A percentile compares a stretch with the other conserved stretches of the same genome.
These are phyloP conservation scores for Hexamita inflata DNA, from an alignment of 208 protist genomes.

Conservation along the genomic window DNA sequence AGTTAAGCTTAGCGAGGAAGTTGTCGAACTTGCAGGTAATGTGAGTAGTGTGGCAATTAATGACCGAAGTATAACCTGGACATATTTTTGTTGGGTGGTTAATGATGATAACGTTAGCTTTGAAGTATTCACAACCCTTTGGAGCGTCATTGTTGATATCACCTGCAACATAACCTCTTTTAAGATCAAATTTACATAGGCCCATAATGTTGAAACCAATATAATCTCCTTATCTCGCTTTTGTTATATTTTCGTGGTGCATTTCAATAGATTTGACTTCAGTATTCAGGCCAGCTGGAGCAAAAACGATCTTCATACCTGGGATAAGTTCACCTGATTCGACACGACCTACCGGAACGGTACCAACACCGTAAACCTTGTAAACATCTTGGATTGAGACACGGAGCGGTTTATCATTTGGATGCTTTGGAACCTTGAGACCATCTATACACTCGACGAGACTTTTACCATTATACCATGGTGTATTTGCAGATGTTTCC, in stretches of 20 bases:
- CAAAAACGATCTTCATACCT: conserved; percentile 51
- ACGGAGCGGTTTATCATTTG: conserved; percentile 74
- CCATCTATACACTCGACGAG: conserved; percentile 70
- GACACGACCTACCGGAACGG: conserved; percentile 72
- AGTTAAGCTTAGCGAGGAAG: conserved; percentile 34
- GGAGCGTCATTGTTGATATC: conserved; percentile 34
- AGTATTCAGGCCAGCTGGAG: conserved; percentile 45
- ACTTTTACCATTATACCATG: conserved; percentile 68
- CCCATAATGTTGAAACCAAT: conserved; percentile 34
- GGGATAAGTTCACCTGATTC: conserved; percentile 56
- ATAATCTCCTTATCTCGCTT: conserved; percentile 32
- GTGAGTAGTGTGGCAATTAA: conserved; percentile 45
- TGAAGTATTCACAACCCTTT: conserved; percentile 19
- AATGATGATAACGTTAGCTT: conserved; percentile 40
- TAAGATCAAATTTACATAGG: conserved; percentile 10
- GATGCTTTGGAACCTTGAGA: conserved; percentile 59
- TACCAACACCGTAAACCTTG: conserved; percentile 80
- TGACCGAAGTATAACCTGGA: conserved; percentile 38
- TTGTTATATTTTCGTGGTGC: conserved; percentile 11
- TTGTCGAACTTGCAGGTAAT: conserved; percentile 41
- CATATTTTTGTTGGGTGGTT: conserved; percentile 40
- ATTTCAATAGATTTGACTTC: conserved; percentile 36
- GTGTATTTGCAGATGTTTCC: conserved; percentile 63
- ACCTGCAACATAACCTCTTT: conserved; percentile 29
- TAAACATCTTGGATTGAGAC: conserved; percentile 75